phyloP scores from a whole-genome alignment of 2,329 filamentous ascomycete species.

The Truncatella angustata region DNA sequence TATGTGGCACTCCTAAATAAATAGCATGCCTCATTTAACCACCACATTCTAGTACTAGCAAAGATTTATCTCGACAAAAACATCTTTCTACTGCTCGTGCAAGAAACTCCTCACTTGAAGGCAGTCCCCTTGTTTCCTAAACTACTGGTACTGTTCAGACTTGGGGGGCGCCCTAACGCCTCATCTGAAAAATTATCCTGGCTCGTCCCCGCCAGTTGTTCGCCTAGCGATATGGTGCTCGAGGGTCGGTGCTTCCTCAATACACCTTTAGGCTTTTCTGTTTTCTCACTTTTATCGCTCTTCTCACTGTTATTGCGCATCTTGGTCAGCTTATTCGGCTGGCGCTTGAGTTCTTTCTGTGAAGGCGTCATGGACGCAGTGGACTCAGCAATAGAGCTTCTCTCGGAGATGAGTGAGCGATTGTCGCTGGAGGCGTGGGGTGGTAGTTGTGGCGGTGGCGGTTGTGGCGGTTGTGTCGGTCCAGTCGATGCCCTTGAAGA shows the following conservation, averaged over 20 bases:
- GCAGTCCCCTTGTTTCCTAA: not conserved
- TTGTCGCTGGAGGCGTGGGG: slow-evolving; percentile 34
- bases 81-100: no score
- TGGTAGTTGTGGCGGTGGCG: slow-evolving; percentile 16
- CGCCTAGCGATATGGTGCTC: slow-evolving; percentile 20
- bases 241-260: slow-evolving; percentile 37
- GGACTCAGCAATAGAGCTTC: slow-evolving; percentile 20
- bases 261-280: slow-evolving; percentile 33
- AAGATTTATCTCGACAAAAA: no score
- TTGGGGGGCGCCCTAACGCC: not conserved
- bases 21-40: no score
- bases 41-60: no score
- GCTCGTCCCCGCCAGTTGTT: slow-evolving; percentile 1
- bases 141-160: slow-evolving; percentile 7
- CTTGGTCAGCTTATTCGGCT: slow-evolving; percentile 42
- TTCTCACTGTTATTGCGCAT: slow-evolving; percentile 34
- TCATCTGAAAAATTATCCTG: slow-evolving; percentile 6
- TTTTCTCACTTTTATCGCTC: slow-evolving; percentile 17
- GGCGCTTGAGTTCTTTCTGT: slow-evolving; percentile 19
- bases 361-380: slow-evolving; percentile 15
- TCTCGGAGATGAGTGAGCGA: slow-evolving; percentile 27
- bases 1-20: no score
- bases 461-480: slow-evolving; percentile 16
- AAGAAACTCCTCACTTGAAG: no score
- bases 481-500: slow-evolving; percentile 10